These are phyloP conservation scores for Pichia norvegensis DNA, from an alignment of 1,139 yeast species.

Conservation along the genomic window DNA sequence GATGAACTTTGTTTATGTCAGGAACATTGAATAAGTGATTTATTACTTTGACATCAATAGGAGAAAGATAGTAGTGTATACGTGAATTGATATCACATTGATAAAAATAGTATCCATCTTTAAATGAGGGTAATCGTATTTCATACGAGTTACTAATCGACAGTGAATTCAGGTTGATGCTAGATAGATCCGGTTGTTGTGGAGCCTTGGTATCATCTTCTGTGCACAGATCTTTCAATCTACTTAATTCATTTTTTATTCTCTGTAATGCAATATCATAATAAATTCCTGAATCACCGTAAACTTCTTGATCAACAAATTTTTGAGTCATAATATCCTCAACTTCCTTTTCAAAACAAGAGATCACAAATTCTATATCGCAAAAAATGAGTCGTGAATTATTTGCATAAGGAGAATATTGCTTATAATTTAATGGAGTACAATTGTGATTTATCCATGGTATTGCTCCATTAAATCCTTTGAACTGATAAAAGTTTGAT, in stretches of 20 bases:
- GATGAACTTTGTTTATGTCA: neutral
- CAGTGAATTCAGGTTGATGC: neutral
- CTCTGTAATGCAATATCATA: constrained; percentile 49
- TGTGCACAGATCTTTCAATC: constrained; percentile 11
- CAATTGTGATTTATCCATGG: constrained; percentile 34
- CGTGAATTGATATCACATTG: constrained; percentile 43
- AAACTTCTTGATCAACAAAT: constrained; percentile 51
- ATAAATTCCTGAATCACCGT: constrained; percentile 52
- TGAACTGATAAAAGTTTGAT: constrained; percentile 19
- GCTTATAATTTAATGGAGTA: constrained; percentile 19
- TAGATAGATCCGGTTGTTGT: neutral
- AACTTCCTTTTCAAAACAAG: constrained; percentile 53
- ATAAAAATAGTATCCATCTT: constrained; percentile 14
- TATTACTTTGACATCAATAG: constrained; percentile 64
- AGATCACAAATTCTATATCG: constrained; percentile 42
- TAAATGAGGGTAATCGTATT: constrained; percentile 9
- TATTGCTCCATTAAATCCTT: constrained; percentile 28
- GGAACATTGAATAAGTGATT: constrained; percentile 9
- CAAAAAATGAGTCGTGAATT: constrained; percentile 62
- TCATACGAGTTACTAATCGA: neutral
- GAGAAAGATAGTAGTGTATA: constrained; percentile 61
- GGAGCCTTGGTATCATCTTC: neutral
- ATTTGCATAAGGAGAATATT: constrained; percentile 29
- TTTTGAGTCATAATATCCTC: constrained; percentile 38
- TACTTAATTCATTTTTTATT: constrained; percentile 40